Evolutionary conservation across 164 flowering plant genomes (phyloP), one percentile per base, ranked within the genome.

Genomic region (Liriodendron chinense): DNA sequence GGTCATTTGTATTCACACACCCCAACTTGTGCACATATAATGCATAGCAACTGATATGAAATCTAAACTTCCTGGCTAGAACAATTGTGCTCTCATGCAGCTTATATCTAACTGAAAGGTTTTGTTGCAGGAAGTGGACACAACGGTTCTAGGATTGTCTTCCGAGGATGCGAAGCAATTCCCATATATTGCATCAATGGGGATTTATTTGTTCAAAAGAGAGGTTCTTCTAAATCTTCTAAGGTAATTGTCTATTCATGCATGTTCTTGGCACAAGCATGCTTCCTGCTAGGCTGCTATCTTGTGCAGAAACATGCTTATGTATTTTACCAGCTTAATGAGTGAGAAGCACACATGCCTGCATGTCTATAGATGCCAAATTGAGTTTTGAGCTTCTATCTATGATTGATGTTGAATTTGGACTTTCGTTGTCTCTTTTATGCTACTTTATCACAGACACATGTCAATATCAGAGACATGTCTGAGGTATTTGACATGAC

Each of bases 151-250:
- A 22, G 96, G 96, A 71, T 83, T 94, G 50, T 85, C 96, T 2
- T 73, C 78, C 26, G 71, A 84, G 64, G 89, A 90, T 1, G 92
- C 97, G 18, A 63, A 43, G 65, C 70, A 73, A 71, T 78, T 68
- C 67, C 98, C 98, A 1, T 95, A 92, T 73, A 91, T 95, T 81
- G 98, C 98, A 69, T 95, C 99, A 65, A 93, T 93, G 97, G 98
- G 99, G 10, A 89, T 92, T 14, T 95, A 95, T 77, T 86, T 93
- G 25, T 94, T 94, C 72, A 89, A 72, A 77, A 91, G 91, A 4
- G 97, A 94, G 47, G 90, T 91, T 66, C 78, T 93, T 56, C 82
- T 90, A 63, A 84, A 89, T 70, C 93, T 94, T 72, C 78, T 94
- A 34, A 87, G 71, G 78, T 80, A 71, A 65, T 22, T 56, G 16